Evolutionary conservation across 2,329 filamentous ascomycete species (phyloP).

Genomic region (Pseudogymnoascus sp.): DNA sequence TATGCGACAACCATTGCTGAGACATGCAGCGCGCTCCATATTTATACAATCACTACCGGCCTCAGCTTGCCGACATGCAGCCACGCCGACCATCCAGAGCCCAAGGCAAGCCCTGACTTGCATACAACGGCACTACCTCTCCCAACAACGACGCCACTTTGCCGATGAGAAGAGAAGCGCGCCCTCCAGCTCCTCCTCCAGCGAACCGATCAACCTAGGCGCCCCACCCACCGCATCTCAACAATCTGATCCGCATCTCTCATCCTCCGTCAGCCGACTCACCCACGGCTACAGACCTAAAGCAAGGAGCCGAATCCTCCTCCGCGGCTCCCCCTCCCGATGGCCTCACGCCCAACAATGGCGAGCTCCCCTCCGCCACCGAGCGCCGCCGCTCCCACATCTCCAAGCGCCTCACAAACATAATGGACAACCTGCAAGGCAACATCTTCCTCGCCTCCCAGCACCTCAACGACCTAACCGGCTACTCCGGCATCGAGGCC

Average conservation of each 20-base stretch:
- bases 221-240: conserved; percentile 11
- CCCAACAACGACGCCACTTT: conserved; percentile 22
- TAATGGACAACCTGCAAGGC: conserved; percentile 86
- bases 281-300: conserved; percentile 6
- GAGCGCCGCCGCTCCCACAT: conserved; percentile 39
- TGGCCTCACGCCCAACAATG: conserved; percentile 6
- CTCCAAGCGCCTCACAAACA: conserved; percentile 49
- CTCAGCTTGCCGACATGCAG: conserved; percentile 20
- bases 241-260: conserved; percentile 9
- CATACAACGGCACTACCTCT: conserved; percentile 36
- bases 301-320: neutral
- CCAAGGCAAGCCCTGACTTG: conserved; percentile 30
- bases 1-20: conserved; percentile 8
- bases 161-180: conserved; percentile 26
- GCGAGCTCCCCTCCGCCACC: conserved; percentile 40
- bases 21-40: conserved; percentile 9
- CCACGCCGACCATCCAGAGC: conserved; percentile 14
- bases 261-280: conserved; percentile 5
- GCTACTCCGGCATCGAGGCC: conserved; percentile 84
- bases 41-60: conserved; percentile 17
- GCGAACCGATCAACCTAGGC: conserved; percentile 11
- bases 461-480: conserved; percentile 87
- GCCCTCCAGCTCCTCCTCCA: conserved; percentile 12
- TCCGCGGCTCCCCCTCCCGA: neutral
- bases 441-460: conserved; percentile 81